Conservation (phyloP, 371 early-diverging fungal species). For the Paraphysoderma sedebokerense region DNA sequence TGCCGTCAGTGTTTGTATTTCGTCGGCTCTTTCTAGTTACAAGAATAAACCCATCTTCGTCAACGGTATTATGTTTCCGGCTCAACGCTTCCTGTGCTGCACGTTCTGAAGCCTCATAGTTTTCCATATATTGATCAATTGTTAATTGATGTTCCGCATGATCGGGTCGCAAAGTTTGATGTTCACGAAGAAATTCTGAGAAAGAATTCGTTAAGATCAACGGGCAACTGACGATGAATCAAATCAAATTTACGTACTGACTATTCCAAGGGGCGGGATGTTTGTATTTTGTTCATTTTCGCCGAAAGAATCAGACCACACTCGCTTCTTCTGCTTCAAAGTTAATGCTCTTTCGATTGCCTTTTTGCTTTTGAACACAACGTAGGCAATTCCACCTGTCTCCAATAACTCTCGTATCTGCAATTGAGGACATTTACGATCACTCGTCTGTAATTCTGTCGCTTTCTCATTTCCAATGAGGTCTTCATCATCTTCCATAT, state of each 20-base stretch:
- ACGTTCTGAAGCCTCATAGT: slow-evolving; percentile 65
- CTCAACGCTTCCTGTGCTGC: slow-evolving; percentile 40
- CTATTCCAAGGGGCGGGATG: slow-evolving; percentile 27
- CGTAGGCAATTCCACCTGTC: slow-evolving; percentile 38
- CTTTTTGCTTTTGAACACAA: slow-evolving; percentile 49
- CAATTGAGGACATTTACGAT: background rate
- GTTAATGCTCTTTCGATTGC: slow-evolving; percentile 38
- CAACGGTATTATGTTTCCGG: slow-evolving; percentile 55
- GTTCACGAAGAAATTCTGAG: slow-evolving; percentile 30
- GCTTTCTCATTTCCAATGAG: slow-evolving; percentile 11
- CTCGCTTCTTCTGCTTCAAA: slow-evolving; percentile 36
- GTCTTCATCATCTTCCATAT: slow-evolving; percentile 17
- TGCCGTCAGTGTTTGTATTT: slow-evolving; percentile 37
- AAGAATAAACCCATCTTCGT: slow-evolving; percentile 85
- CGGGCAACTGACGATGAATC: background rate
- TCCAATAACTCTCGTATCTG: too few species aligned
- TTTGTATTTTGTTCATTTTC: slow-evolving; percentile 7
- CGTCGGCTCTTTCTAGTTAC: slow-evolving; percentile 51
- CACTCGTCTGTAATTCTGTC: slow-evolving; percentile 5
- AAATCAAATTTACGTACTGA: slow-evolving; percentile 18
- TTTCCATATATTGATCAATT: slow-evolving; percentile 53
- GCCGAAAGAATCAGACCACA: slow-evolving; percentile 35
- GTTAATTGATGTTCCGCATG: slow-evolving; percentile 29
- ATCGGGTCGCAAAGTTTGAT: slow-evolving; percentile 36
- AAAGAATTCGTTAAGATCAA: background rate